These are phyloP conservation scores for Phytopythium litorale DNA, from an alignment of 352 stramenopile species.

Conservation along the genomic window DNA sequence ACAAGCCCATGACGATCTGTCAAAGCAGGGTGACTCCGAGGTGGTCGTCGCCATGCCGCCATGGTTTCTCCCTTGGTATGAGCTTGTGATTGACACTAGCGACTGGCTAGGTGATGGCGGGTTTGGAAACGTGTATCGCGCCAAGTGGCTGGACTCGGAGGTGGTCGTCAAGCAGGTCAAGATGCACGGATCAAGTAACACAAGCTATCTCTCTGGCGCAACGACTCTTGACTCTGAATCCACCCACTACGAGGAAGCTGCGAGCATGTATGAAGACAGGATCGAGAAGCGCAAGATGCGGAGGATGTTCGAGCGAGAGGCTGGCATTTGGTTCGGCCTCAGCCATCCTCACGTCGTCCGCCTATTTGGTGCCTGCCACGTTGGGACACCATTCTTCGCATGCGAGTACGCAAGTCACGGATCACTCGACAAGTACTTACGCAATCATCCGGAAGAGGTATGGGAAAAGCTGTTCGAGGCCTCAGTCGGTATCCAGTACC, in stretches of 20 bases:
- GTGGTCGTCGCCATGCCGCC: neutral
- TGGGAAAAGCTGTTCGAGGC: neutral
- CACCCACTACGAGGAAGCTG: neutral
- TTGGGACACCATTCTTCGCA: conserved; percentile 14
- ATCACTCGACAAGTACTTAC: conserved; percentile 13
- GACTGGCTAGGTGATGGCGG: neutral
- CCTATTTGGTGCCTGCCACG: conserved; percentile 16
- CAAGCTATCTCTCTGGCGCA: neutral
- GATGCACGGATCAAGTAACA: neutral
- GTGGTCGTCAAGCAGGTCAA: conserved; percentile 14
- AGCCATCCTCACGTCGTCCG: conserved; percentile 16
- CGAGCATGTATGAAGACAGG: neutral
- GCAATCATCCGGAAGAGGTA: neutral
- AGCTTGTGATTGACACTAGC: neutral
- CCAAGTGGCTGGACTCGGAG: conserved; percentile 8
- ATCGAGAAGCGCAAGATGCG: neutral
- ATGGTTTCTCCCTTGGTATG: conserved; percentile 4
- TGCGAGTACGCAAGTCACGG: conserved; percentile 14
- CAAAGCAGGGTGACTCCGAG: neutral
- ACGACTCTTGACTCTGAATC: neutral
- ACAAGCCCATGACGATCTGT: neutral
- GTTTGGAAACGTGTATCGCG: neutral
- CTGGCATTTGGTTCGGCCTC: conserved; percentile 17
- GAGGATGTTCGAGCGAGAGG: conserved; percentile 13
- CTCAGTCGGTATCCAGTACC: neutral